Evolutionary conservation across 2,329 filamentous ascomycete genomes (phyloP).

Genomic region (Diaporthe sp.): DNA sequence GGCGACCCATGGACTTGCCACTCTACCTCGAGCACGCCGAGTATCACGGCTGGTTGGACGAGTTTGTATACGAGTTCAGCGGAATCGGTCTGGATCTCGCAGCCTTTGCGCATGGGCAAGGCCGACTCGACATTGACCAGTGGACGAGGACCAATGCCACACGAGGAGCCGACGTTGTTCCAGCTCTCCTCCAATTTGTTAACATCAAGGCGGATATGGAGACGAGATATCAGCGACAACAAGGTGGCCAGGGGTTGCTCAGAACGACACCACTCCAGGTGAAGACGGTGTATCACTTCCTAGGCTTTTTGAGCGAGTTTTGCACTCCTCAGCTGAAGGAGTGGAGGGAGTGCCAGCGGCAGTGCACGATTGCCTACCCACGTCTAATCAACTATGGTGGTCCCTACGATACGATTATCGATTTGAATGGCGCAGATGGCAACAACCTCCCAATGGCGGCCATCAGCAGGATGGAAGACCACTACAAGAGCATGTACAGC

Average conservation of each 20-base stretch:
- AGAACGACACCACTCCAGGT: constrained; percentile 82
- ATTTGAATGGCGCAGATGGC: constrained; percentile 83
- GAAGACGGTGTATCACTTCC: constrained; percentile 84
- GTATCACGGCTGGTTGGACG: constrained; percentile 86
- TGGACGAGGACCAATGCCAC: constrained; percentile 83
- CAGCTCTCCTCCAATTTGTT: constrained; percentile 82
- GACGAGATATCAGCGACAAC: constrained; percentile 76
- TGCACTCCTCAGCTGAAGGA: constrained; percentile 69
- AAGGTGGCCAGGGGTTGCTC: constrained; percentile 68
- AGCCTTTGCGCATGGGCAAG: constrained; percentile 84
- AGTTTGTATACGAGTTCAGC: constrained; percentile 81
- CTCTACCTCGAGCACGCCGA: constrained; percentile 84
- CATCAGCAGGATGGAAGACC: constrained; percentile 93
- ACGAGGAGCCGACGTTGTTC: constrained; percentile 75
- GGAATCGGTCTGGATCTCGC: constrained; percentile 91
- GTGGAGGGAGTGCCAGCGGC: constrained; percentile 83
- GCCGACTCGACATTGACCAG: constrained; percentile 81
- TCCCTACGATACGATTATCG: constrained; percentile 91
- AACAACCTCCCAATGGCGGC: constrained; percentile 84
- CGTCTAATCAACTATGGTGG: constrained; percentile 96
- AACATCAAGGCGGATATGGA: constrained; percentile 88
- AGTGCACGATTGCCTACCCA: constrained; percentile 92
- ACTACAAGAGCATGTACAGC: constrained; percentile 98
- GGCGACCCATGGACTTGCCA: constrained; percentile 75
- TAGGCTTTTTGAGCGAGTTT: constrained; percentile 83